These are phyloP conservation scores for Isabelozyma rhagii DNA, from an alignment of 805 yeast genomes.

Conservation along the genomic window DNA sequence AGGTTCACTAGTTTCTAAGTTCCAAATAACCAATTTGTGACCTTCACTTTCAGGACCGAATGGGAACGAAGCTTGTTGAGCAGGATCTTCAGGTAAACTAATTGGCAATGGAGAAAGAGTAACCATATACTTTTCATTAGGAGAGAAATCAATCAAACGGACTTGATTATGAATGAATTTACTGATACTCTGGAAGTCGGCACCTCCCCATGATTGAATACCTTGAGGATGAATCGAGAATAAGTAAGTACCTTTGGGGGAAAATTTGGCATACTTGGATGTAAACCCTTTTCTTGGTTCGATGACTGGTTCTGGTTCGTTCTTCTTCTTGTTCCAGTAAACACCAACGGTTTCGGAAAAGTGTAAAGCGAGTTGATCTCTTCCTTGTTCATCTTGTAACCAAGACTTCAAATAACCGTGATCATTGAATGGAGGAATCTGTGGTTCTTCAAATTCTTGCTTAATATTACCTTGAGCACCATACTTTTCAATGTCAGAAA, in stretches of 20 bases:
- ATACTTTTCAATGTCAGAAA: constrained; percentile 78
- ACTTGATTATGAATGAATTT: constrained; percentile 88
- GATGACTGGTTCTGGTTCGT: constrained; percentile 70
- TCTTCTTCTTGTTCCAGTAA: constrained; percentile 77
- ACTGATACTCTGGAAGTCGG: constrained; percentile 64
- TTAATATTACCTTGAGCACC: constrained; percentile 62
- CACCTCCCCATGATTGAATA: constrained; percentile 95
- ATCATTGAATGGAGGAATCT: constrained; percentile 64
- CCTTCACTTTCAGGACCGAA: constrained; percentile 87
- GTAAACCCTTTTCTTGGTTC: constrained; percentile 86
- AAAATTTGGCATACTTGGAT: constrained; percentile 80
- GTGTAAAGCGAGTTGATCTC: constrained; percentile 88
- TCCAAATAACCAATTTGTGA: constrained; percentile 93
- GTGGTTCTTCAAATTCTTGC: constrained; percentile 68
- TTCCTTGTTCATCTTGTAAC: constrained; percentile 83
- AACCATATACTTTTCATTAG: constrained; percentile 84
- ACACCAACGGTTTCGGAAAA: constrained; percentile 77
- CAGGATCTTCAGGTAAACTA: constrained; percentile 55
- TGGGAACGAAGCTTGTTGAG: constrained; percentile 68
- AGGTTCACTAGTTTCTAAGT: constrained; percentile 75
- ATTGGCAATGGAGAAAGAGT: constrained; percentile 89
- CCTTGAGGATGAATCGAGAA: constrained; percentile 92
- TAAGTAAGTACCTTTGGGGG: constrained; percentile 89
- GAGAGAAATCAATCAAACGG: constrained; percentile 86
- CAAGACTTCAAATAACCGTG: constrained; percentile 84